Evolutionary conservation across 2,329 filamentous ascomycete genomes (phyloP).

Genomic region (Sclerotinia glacialis): DNA sequence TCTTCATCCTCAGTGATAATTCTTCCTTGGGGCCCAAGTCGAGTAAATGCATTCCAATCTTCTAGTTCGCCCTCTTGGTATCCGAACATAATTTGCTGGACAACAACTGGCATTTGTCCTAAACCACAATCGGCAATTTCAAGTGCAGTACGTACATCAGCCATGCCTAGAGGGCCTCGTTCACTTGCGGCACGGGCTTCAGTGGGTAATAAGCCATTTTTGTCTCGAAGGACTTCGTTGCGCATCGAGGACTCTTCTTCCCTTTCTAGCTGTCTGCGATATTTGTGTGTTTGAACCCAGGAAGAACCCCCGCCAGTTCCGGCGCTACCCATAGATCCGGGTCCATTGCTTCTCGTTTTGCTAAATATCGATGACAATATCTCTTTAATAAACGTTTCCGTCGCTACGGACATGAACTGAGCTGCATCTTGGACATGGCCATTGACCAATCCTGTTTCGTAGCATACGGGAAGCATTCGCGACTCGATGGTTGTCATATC

Average conservation of each 20-base stretch:
- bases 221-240: constrained; percentile 73
- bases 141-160: constrained; percentile 73
- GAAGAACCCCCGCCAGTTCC: constrained; percentile 63
- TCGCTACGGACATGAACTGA: constrained; percentile 62
- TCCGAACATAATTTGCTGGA: constrained; percentile 65
- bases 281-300: constrained; percentile 77
- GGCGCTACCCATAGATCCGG: constrained; percentile 58
- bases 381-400: constrained; percentile 67
- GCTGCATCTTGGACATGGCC: constrained; percentile 60
- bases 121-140: constrained; percentile 74
- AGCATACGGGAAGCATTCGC: constrained; percentile 66
- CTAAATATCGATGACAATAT: constrained; percentile 61
- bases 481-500: constrained; percentile 61
- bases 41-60: constrained; percentile 58
- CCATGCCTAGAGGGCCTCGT: constrained; percentile 69
- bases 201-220: constrained; percentile 73
- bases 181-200: constrained; percentile 75
- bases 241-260: constrained; percentile 72
- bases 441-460: constrained; percentile 59
- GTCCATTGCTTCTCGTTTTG: constrained; percentile 62
- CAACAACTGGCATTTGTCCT: constrained; percentile 72
- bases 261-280: constrained; percentile 67
- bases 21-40: constrained; percentile 38
- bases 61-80: constrained; percentile 77
- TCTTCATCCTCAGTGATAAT: constrained; percentile 37